These are phyloP conservation scores for Fraxinus ornus DNA, from an alignment of 305 asterid species.

Conservation along the genomic window DNA sequence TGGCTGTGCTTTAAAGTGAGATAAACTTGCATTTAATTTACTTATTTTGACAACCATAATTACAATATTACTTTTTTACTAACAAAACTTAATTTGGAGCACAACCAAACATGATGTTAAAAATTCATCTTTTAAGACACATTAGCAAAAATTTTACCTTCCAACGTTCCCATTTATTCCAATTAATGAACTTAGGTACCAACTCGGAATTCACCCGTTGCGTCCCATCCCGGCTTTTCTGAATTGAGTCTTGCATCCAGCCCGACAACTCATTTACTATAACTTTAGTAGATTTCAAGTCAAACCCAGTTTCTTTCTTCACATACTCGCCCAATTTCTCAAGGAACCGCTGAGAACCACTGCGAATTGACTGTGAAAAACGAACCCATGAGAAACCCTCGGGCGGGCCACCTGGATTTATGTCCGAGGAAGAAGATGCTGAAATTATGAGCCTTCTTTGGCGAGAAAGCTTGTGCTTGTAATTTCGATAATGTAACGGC, in stretches of 20 bases:
- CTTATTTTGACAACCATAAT: not conserved
- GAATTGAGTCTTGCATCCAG: constrained; percentile 40
- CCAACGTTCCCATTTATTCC: constrained; percentile 90
- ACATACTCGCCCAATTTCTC: constrained; percentile 62
- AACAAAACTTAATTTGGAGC: not conserved
- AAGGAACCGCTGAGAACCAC: constrained; percentile 61
- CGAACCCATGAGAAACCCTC: constrained; percentile 71
- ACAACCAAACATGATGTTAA: not conserved
- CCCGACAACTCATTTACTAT: constrained; percentile 36
- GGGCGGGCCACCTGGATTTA: constrained; percentile 40
- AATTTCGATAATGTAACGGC: constrained; percentile 28
- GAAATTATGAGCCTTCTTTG: constrained; percentile 45
- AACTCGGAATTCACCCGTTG: constrained; percentile 50
- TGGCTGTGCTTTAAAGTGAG: not conserved
- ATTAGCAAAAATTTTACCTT: constrained; percentile 49
- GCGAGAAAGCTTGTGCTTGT: constrained; percentile 44
- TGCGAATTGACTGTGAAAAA: constrained; percentile 52
- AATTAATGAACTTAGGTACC: constrained; percentile 60
- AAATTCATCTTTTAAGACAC: not conserved
- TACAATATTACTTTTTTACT: not conserved
- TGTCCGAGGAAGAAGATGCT: constrained; percentile 54
- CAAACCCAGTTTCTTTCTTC: constrained; percentile 69
- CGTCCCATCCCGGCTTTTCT: constrained; percentile 35
- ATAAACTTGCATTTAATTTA: not conserved
- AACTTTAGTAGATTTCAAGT: constrained; percentile 43